Conservation (phyloP, 768 basidiomycete species). For the Rhizopogon vesiculosus region DNA sequence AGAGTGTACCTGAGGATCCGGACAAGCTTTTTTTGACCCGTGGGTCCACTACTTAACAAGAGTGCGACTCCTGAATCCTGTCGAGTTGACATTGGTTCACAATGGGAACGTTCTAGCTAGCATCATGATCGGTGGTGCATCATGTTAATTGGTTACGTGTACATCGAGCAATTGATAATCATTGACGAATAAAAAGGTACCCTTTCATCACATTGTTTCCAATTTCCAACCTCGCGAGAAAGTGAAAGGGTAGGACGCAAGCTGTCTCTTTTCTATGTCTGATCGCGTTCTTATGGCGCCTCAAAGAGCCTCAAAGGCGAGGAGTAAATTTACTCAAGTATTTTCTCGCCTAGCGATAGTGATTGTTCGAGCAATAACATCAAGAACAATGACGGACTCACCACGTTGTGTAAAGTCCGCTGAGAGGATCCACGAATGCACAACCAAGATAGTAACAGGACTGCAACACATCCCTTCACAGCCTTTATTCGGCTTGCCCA, state of each 20-base stretch:
- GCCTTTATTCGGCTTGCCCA: conserved; percentile 5
- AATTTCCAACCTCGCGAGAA: neutral
- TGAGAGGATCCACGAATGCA: conserved; percentile 4
- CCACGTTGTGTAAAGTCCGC: neutral
- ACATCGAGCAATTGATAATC: neutral
- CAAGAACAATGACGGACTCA: neutral
- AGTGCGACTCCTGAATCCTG: too few species aligned
- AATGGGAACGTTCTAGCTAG: too few species aligned
- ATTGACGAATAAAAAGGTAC: neutral
- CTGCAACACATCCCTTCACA: neutral
- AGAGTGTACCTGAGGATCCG: too few species aligned
- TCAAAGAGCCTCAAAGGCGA: neutral
- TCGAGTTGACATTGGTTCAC: too few species aligned
- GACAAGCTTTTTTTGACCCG: too few species aligned
- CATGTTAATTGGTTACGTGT: too few species aligned
- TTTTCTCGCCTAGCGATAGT: neutral
- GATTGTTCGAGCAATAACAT: neutral
- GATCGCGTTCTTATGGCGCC: neutral
- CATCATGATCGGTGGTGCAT: too few species aligned
- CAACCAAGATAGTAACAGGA: conserved; percentile 2
- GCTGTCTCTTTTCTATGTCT: neutral
- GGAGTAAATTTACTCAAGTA: neutral
- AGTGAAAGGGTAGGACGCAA: neutral
- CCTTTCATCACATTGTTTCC: neutral
- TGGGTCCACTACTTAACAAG: too few species aligned